Evolutionary conservation across 306 rosid genomes (phyloP).

Genomic region (Luffa acutangula): DNA sequence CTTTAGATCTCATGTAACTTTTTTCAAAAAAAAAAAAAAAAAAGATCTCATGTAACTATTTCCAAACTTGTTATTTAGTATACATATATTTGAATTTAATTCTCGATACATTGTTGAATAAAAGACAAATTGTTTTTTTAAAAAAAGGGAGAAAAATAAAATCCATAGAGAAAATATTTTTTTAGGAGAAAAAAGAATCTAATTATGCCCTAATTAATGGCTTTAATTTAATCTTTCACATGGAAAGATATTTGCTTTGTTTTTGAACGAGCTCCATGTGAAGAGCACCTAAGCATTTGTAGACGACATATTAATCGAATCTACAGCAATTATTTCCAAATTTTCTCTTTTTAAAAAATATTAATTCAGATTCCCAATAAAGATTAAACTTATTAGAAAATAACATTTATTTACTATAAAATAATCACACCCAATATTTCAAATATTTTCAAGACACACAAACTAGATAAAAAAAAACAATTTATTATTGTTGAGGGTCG

Average conservation of each 20-base stretch:
- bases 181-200: neutral
- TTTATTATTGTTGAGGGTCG: too few species aligned
- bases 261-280: neutral
- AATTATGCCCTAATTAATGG: neutral
- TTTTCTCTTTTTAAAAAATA: neutral
- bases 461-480: too few species aligned
- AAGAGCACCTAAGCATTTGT: constrained; percentile 3
- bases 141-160: too few species aligned
- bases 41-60: neutral
- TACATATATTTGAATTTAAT: neutral
- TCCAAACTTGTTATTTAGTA: neutral
- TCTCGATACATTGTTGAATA: neutral
- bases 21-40: too few species aligned
- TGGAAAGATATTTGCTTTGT: neutral
- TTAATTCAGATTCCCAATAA: neutral
- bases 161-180: too few species aligned
- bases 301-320: neutral
- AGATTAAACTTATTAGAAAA: too few species aligned
- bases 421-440: too few species aligned
- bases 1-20: neutral
- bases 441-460: too few species aligned
- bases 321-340: neutral
- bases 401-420: too few species aligned
- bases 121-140: neutral
- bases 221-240: neutral